A percentile compares a stretch with the other conserved stretches of the same genome.
Evolutionary conservation across 2,329 filamentous ascomycete genomes (phyloP).

Genomic region (Trichoderma atrobrunneum): DNA sequence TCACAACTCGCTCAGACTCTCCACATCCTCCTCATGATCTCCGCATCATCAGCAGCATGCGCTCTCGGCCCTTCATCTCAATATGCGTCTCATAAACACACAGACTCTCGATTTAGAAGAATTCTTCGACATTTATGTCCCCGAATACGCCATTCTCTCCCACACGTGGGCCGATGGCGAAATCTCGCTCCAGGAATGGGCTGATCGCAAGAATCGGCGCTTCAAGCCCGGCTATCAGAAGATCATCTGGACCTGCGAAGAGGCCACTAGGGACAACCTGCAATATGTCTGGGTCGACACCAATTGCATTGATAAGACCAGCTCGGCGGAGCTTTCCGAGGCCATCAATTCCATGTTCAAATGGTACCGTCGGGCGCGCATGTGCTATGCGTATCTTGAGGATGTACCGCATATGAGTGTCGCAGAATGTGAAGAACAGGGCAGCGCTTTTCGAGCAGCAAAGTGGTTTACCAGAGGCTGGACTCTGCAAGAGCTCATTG

Average conservation of each 20-base stretch:
- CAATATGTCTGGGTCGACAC: not conserved
- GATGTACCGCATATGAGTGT: not conserved
- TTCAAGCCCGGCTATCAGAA: not conserved
- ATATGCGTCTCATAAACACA: conserved; percentile 7
- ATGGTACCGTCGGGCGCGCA: not conserved
- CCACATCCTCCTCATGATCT: not conserved
- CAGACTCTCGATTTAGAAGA: not conserved
- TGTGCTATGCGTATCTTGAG: conserved; percentile 1
- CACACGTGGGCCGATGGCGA: not conserved
- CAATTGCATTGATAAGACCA: conserved; percentile 15
- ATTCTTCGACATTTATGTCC: not conserved
- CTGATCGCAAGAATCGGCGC: not conserved
- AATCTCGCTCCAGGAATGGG: not conserved
- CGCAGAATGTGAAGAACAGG: not conserved
- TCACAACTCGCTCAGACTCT: not conserved
- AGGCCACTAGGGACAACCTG: not conserved
- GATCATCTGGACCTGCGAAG: not conserved
- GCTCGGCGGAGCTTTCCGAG: conserved; percentile 21
- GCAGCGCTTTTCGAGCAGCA: not conserved
- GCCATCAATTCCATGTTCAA: conserved; percentile 24
- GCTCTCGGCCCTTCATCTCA: not conserved
- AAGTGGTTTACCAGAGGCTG: conserved; percentile 28
- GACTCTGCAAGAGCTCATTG: conserved; percentile 29
- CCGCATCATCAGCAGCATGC: not conserved
- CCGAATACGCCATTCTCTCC: not conserved